Evolutionary conservation across 495 filamentous ascomycete genomes (phyloP), one percentile per base, ranked within the genome.

Genomic region (Annulohypoxylon bovei): DNA sequence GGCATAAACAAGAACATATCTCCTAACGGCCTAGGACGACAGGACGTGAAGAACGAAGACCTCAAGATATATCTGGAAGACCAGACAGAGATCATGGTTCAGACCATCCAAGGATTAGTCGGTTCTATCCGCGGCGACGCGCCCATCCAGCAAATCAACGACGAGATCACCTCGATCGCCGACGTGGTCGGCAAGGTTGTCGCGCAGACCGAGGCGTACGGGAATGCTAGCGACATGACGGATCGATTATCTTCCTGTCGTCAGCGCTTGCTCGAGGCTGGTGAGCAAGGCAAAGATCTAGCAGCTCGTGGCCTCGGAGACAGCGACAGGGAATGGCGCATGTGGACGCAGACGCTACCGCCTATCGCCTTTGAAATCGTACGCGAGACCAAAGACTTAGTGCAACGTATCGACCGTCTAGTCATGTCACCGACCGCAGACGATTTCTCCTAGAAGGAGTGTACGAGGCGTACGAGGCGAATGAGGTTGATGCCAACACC

Each of bases 361-460:
- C 93, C 93, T 7, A 88, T 96, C 68, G 93, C 93, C 16, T 97
- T 97, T 78, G 92, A 93, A 81, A 90, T 95, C 74, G 93, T 92
- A 1, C 84, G 91, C 40, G 90, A 92, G 78, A 93, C 91, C 62
- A 96, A 93, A 75, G 91, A 93, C 74, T 81, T 93, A 54, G 88
- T 86, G 8, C 76, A 82, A 52, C 76, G 76, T 6, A 78, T 84
- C 7, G 81, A 85, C 55, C 75, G 75, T 58, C 54, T 84, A 30
- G 75, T 76, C 40, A 72, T 79, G 61, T 76, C 71, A 18, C 75
- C 78, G 27, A 78, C 70, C 20, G 81, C 73, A 27, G 81, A 83
- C 25, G 82, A 84, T 50, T 84, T 84, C 59, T 77, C 75, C 20
- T 77, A 75, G 67, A 72, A 72, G 46, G 70, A 47, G 47, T 47